Evolutionary conservation across 345 rosid genomes (phyloP).

Genomic region (Trapa incisa): DNA sequence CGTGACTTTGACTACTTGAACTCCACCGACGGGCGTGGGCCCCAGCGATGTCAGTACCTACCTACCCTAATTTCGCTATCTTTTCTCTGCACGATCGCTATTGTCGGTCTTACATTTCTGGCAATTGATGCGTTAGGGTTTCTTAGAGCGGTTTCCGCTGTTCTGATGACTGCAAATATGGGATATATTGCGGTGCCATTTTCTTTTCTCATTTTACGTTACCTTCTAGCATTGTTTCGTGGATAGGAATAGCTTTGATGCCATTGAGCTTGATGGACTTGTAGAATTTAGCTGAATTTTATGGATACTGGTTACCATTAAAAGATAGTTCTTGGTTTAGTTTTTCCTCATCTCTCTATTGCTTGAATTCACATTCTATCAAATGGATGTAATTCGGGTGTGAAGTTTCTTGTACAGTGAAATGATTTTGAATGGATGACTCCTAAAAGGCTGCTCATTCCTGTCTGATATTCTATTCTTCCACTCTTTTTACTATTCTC

Average conservation of each 20-base stretch:
- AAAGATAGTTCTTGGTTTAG: not conserved
- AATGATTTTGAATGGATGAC: not conserved
- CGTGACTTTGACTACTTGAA: conserved; percentile 83
- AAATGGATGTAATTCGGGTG: not conserved
- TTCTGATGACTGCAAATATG: not conserved
- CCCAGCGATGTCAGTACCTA: conserved; percentile 65
- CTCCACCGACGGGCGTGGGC: conserved; percentile 72
- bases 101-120: not conserved
- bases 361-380: not conserved
- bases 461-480: not conserved
- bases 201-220: no score
- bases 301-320: not conserved
- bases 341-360: not conserved
- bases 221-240: not conserved
- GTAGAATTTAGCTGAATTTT: not conserved
- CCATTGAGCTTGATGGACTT: not conserved
- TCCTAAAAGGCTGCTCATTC: no score
- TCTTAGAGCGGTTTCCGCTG: not conserved
- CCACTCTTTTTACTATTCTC: not conserved
- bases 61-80: not conserved
- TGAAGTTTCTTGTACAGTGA: not conserved
- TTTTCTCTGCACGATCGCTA: not conserved
- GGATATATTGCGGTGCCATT: not conserved
- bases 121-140: not conserved
- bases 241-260: not conserved